These are phyloP conservation scores for Leccinellum albellum DNA, from an alignment of 768 basidiomycete species.

Conservation along the genomic window DNA sequence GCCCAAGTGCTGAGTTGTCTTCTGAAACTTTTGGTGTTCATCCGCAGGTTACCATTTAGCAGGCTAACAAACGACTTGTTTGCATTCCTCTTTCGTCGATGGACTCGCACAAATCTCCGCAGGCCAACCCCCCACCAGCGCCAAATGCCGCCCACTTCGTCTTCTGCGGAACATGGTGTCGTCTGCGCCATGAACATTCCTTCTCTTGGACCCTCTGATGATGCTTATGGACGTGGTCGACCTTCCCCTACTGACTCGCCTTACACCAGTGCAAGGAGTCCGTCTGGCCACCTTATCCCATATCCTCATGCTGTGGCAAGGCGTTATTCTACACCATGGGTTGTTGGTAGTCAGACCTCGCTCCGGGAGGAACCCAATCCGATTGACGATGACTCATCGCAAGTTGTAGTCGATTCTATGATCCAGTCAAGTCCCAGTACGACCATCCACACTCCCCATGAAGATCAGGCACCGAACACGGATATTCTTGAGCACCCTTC, in stretches of 20 bases:
- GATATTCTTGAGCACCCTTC: background rate
- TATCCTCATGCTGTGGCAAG: constrained; percentile 11
- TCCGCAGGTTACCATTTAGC: background rate
- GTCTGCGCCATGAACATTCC: constrained; percentile 19
- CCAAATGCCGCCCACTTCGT: background rate
- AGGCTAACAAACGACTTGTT: background rate
- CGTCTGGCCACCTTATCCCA: constrained; percentile 20
- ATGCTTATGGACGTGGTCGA: background rate
- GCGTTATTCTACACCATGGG: constrained; percentile 9
- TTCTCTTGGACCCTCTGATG: background rate
- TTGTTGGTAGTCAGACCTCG: constrained; percentile 10
- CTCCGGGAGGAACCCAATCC: constrained; percentile 16
- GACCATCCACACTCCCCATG: background rate
- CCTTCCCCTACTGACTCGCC: constrained; percentile 13
- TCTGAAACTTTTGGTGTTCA: constrained; percentile 1
- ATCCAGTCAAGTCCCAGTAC: background rate
- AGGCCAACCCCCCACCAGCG: background rate
- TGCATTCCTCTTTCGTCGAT: constrained; percentile 4
- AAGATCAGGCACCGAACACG: background rate
- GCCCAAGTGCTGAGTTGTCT: constrained; percentile 1
- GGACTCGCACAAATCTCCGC: background rate
- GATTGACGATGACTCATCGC: background rate
- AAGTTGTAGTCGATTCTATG: background rate
- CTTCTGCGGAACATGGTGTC: background rate
- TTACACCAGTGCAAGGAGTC: constrained; percentile 11